These are phyloP conservation scores for Alternaria sp. DNA, from an alignment of 2,329 filamentous ascomycete genomes.

Conservation along the genomic window DNA sequence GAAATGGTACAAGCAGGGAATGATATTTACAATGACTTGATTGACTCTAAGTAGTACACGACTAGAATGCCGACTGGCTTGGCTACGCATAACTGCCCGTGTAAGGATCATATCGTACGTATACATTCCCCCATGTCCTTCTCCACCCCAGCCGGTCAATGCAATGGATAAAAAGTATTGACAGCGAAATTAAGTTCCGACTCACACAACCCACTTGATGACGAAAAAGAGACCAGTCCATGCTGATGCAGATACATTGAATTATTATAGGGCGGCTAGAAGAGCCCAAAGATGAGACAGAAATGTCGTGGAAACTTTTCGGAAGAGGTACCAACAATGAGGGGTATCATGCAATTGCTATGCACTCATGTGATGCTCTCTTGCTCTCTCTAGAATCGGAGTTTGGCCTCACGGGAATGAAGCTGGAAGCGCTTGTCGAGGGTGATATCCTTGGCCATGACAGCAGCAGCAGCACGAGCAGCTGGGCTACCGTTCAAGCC, in stretches of 20 bases:
- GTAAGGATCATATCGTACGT: not conserved
- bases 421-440: constrained; percentile 40
- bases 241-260: constrained; percentile 25
- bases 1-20: not conserved
- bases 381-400: constrained; percentile 36
- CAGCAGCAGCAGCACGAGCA: constrained; percentile 35
- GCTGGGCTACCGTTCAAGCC: constrained; percentile 35
- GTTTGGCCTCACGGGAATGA: constrained; percentile 36
- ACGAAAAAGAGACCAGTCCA: constrained; percentile 22
- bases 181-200: constrained; percentile 33
- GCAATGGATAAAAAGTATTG: constrained; percentile 32
- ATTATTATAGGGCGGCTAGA: constrained; percentile 21
- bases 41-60: not conserved
- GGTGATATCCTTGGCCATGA: constrained; percentile 23
- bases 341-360: constrained; percentile 36
- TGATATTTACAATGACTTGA: constrained; percentile 1
- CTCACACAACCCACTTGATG: constrained; percentile 14
- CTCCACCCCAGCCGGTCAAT: constrained; percentile 22
- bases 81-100: not conserved
- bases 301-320: constrained; percentile 21
- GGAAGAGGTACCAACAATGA: constrained; percentile 15
- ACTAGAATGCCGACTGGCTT: not conserved
- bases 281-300: constrained; percentile 21
- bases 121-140: constrained; percentile 3
- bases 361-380: constrained; percentile 15